Conservation (phyloP, 148 eudicot genomes). For the Chenopodium quinoa region DNA sequence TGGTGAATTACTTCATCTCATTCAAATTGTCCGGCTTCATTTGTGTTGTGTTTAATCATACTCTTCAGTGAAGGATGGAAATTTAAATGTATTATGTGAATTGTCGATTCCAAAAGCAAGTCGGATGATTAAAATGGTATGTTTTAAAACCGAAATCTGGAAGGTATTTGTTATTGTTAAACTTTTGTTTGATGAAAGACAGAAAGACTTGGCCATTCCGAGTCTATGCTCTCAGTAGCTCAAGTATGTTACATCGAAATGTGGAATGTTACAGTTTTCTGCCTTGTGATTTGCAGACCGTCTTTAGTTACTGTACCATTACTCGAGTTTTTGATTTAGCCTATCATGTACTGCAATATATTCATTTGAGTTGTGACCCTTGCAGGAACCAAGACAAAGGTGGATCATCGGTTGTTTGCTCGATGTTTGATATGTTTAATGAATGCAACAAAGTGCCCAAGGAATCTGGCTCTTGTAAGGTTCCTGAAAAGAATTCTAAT, state of each 20-base stretch:
- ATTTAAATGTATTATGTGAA: not conserved
- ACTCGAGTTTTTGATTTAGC: not conserved
- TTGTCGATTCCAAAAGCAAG: not conserved
- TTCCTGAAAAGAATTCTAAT: conserved; percentile 25
- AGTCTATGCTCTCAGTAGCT: not conserved
- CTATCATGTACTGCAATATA: not conserved
- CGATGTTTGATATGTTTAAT: conserved; percentile 38
- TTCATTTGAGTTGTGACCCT: not conserved
- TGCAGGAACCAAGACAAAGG: conserved; percentile 49
- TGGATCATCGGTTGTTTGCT: conserved; percentile 26
- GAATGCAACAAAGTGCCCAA: conserved; percentile 32
- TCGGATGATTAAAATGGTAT: not conserved
- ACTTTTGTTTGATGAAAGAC: not conserved
- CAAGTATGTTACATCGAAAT: not conserved
- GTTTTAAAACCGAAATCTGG: not conserved
- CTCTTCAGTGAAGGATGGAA: not conserved
- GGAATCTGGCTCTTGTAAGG: conserved; percentile 23
- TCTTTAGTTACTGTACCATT: not conserved
- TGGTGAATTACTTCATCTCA: not conserved
- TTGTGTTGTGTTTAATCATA: not conserved
- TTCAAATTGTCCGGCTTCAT: not conserved
- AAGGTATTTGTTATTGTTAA: not conserved
- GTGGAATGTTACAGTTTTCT: not conserved
- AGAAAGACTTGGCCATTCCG: not conserved
- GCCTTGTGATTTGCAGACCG: not conserved